Conservation (phyloP, 495 filamentous ascomycete genomes). For the Recurvomyces mirabilis region DNA sequence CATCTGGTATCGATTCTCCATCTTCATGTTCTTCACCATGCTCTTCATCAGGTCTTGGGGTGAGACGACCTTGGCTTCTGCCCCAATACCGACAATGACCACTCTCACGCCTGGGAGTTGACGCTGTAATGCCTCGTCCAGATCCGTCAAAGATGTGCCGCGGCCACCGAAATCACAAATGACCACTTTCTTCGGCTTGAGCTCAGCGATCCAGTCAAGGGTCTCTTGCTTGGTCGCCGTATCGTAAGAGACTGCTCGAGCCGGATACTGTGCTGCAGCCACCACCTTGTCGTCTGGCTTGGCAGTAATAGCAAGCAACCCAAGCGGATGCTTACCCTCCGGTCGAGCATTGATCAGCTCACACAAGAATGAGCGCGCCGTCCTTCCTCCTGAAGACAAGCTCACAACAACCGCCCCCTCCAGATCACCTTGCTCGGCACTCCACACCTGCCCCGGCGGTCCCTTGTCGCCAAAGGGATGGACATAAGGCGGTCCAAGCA, state of each 20-base stretch:
- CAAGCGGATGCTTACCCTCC: slow-evolving; percentile 8
- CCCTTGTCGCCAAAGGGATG: slow-evolving; percentile 26
- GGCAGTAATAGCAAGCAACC: slow-evolving; percentile 19
- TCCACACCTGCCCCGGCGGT: slow-evolving; percentile 28
- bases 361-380: slow-evolving; percentile 18
- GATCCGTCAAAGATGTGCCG: slow-evolving; percentile 28
- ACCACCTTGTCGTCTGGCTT: background rate
- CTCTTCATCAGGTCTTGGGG: slow-evolving; percentile 18
- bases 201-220: slow-evolving; percentile 18
- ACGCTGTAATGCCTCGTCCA: slow-evolving; percentile 28
- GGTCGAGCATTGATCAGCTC: slow-evolving; percentile 14
- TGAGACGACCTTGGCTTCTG: slow-evolving; percentile 31
- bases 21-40: background rate
- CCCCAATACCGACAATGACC: slow-evolving; percentile 34
- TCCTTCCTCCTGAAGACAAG: slow-evolving; percentile 19
- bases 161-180: slow-evolving; percentile 45
- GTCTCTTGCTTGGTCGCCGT: slow-evolving; percentile 11
- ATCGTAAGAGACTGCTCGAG: slow-evolving; percentile 20
- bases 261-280: slow-evolving; percentile 16
- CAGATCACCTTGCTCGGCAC: slow-evolving; percentile 36
- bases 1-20: slow-evolving; percentile 26
- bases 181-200: slow-evolving; percentile 33
- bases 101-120: slow-evolving; percentile 14
- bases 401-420: slow-evolving; percentile 28
- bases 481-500: slow-evolving; percentile 34